A percentile compares a stretch with the other conserved stretches of the same genome.
These are phyloP conservation scores for Monosporascus ibericus DNA, from an alignment of 2,329 filamentous ascomycete species.

Conservation along the genomic window DNA sequence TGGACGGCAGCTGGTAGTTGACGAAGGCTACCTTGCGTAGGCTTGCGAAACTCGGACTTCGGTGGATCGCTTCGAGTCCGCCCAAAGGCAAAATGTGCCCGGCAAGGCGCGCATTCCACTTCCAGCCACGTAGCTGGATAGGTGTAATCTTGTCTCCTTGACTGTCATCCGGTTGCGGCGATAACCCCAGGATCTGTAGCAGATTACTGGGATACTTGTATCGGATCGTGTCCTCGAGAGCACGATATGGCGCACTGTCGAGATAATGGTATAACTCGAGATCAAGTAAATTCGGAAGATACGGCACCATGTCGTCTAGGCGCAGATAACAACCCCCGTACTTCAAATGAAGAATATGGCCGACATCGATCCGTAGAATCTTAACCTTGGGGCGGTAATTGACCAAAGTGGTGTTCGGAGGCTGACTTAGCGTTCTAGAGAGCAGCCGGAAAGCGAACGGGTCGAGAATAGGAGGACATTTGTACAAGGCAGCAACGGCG, in stretches of 20 bases:
- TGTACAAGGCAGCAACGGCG: constrained; percentile 67
- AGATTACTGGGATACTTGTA: constrained; percentile 64
- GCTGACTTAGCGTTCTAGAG: constrained; percentile 30
- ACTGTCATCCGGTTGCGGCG: constrained; percentile 35
- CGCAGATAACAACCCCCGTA: constrained; percentile 33
- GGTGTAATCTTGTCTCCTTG: constrained; percentile 26
- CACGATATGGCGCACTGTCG: constrained; percentile 62
- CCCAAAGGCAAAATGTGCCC: constrained; percentile 39
- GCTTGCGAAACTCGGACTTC: constrained; percentile 47
- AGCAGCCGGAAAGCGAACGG: constrained; percentile 45
- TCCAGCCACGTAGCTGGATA: constrained; percentile 47
- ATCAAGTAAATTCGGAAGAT: constrained; percentile 60
- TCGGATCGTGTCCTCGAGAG: constrained; percentile 48
- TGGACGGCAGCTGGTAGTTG: constrained; percentile 55
- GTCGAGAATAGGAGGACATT: constrained; percentile 55
- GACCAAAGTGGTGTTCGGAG: constrained; percentile 41
- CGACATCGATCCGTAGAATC: constrained; percentile 63
- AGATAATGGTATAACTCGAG: constrained; percentile 66
- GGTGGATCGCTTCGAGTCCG: constrained; percentile 48
- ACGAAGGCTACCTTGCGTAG: constrained; percentile 54
- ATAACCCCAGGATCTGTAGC: constrained; percentile 55
- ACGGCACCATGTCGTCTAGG: constrained; percentile 51
- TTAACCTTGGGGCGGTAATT: constrained; percentile 69
- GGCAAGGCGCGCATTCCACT: constrained; percentile 53
- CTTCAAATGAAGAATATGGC: constrained; percentile 25